A percentile compares a stretch with the other conserved stretches of the same genome.
Evolutionary conservation across 83 land plant species (phyloP).

Genomic region (Picea abies): DNA sequence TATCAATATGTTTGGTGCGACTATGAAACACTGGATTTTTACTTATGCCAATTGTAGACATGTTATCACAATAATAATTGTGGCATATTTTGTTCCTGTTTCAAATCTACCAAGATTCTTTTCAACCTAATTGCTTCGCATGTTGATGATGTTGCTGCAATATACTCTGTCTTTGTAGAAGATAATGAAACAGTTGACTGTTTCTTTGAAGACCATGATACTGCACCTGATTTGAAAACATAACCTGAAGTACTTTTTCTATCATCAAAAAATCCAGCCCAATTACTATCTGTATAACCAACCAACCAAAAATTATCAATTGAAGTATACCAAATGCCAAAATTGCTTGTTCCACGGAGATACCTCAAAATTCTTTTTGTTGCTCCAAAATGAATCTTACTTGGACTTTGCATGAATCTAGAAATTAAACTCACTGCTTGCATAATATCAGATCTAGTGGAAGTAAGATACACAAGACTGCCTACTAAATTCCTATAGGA

Average conservation of each 20-base stretch:
- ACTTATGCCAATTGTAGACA: constrained; percentile 4
- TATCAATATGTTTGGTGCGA: constrained; percentile 25
- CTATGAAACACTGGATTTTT: constrained; percentile 25
- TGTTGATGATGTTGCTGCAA: constrained; percentile 10
- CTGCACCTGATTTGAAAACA: constrained; percentile 22
- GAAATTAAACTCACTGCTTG: too few species aligned
- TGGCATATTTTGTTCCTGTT: not conserved
- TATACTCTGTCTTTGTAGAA: constrained; percentile 23
- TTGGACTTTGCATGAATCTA: too few species aligned
- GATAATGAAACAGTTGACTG: constrained; percentile 23
- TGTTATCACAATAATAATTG: constrained; percentile 21
- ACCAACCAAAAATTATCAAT: not conserved
- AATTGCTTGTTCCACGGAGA: constrained; percentile 5
- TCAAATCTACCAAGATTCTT: constrained; percentile 14
- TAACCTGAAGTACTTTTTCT: constrained; percentile 25
- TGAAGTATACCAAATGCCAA: not conserved
- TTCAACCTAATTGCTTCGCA: constrained; percentile 23
- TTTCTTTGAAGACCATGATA: constrained; percentile 36
- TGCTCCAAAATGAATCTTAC: too few species aligned
- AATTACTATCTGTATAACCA: constrained; percentile 25
- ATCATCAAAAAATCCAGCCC: constrained; percentile 20
- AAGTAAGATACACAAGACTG: too few species aligned
- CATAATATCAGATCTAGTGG: too few species aligned
- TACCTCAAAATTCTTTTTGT: not conserved
- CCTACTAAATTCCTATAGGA: too few species aligned